Percentiles rank a stretch among this genome's conserved stretches.
Evolutionary conservation across 108 stramenopile genomes (phyloP).

Genomic region (Parietichytrium sp.): DNA sequence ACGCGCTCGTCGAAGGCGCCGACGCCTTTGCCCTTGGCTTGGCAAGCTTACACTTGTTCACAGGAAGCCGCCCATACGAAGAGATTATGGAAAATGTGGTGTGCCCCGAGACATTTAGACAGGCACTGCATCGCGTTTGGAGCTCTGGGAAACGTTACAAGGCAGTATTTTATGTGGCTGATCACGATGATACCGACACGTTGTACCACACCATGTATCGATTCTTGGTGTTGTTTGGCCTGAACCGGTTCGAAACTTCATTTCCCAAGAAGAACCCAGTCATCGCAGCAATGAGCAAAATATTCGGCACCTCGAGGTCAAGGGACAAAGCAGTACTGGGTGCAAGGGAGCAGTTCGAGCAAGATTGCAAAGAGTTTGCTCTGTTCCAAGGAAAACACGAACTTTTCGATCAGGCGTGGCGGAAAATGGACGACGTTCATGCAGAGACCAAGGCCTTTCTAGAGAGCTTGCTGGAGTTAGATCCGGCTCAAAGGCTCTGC

Average conservation of each 20-base stretch:
- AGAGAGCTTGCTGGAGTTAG: no score
- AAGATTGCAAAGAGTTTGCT: neutral
- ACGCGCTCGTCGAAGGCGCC: conserved; percentile 77
- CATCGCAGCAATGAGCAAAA: no score
- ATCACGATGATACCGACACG: conserved; percentile 74
- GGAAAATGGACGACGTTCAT: no score
- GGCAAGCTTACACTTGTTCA: conserved; percentile 88
- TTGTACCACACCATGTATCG: conserved; percentile 90
- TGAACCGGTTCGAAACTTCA: neutral
- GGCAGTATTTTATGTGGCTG: conserved; percentile 60
- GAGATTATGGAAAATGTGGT: conserved; percentile 83
- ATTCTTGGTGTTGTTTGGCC: conserved; percentile 71
- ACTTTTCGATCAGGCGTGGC: no score
- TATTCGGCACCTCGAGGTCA: no score
- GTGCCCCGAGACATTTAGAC: conserved; percentile 70
- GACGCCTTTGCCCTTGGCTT: conserved; percentile 91
- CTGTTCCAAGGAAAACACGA: no score
- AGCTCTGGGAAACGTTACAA: conserved; percentile 45
- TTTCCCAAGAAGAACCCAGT: no score
- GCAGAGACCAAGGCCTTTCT: no score
- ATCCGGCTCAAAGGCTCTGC: no score
- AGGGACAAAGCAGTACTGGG: no score
- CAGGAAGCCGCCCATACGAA: conserved; percentile 92
- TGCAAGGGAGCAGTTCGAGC: neutral
- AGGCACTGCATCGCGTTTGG: conserved; percentile 73